Percentiles rank a stretch among this genome's conserved stretches.
Conservation (phyloP, 768 basidiomycete genomes). For the Tulasnella sp. region DNA sequence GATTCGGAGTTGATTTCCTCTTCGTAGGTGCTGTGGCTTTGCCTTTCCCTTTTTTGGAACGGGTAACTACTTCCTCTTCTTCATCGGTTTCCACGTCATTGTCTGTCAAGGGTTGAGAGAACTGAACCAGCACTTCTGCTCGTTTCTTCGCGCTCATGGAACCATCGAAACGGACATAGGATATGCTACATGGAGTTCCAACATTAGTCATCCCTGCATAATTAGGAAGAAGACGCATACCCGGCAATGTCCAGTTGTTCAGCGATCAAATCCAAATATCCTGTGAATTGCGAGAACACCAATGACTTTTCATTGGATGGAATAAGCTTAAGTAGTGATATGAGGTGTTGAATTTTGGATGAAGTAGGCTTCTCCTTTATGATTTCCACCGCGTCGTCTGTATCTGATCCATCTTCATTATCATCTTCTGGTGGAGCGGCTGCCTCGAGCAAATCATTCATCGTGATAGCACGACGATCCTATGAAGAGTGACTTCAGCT, state of each 20-base stretch:
- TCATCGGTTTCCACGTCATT: constrained; percentile 12
- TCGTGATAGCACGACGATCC: constrained; percentile 55
- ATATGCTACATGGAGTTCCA: constrained; percentile 39
- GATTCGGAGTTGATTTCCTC: constrained; percentile 22
- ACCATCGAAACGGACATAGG: constrained; percentile 74
- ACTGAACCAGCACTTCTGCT: constrained; percentile 60
- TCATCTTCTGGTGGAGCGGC: constrained; percentile 40
- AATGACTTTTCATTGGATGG: constrained; percentile 63
- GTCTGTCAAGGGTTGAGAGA: constrained; percentile 26
- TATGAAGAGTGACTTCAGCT: constrained; percentile 23
- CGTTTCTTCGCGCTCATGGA: constrained; percentile 70
- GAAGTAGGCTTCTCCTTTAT: constrained; percentile 46
- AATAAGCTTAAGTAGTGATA: constrained; percentile 56
- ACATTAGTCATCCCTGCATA: background rate
- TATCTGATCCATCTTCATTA: constrained; percentile 30
- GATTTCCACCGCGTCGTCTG: constrained; percentile 22
- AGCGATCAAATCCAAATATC: constrained; percentile 43
- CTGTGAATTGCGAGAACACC: constrained; percentile 84
- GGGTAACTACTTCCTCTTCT: constrained; percentile 14
- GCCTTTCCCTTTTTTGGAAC: constrained; percentile 19
- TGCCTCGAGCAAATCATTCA: constrained; percentile 47
- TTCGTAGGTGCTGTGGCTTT: background rate
- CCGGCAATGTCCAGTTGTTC: constrained; percentile 45
- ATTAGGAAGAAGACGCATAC: constrained; percentile 27
- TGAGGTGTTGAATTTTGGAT: constrained; percentile 72